Evolutionary conservation across 345 rosid species (phyloP), one percentile per base, ranked within the genome.

Genomic region (Hibiscus mutabilis): DNA sequence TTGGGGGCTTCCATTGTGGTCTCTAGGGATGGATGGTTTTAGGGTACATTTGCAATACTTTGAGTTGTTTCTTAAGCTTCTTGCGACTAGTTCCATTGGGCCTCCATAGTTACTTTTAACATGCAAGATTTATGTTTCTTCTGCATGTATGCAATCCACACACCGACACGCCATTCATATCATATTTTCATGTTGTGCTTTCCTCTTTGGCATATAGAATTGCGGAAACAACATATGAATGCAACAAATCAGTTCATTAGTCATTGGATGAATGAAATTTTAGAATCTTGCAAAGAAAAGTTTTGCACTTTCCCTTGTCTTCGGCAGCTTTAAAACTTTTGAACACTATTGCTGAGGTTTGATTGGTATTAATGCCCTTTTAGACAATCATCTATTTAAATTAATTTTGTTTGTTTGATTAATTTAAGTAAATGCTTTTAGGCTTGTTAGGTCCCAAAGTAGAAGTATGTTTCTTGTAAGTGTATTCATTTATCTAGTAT

Each of bases 401-500:
- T 15, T 11, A 71, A 19, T 61, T 69, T 31, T 18, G 58, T 56
- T 69, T 76, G 49, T 61, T 68, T 27, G 46, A 67, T 15, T 3
- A 53, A 22, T 47, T 19, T 61, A 33, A 62, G 57, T 10, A 11
- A 72, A 55, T 31, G 29, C 19, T 60, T 40, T 47, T 70, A 2
- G 3, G 49, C 29, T 3, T 25, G 42, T 29, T 60, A 55, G 37
- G 53, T 44, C 1, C 12, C 2, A 44, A 46, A 62, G 5, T 42
- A 16, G 67, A 24, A 42, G 51, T 61, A 33, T 62, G 27, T 18
- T 44, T 6, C 18, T 2, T 52, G 15, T 25, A 59, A 49, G 47
- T 53, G 9, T 58, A 14, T 31, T 70, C 65, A n/a, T 62, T 76
- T 69, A 76, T 79, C 76, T 73, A 42, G 46, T 42, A 42, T 42